Percentiles rank a stretch among this genome's conserved stretches.
Conservation (phyloP, 225 moss, liverwort and hornwort species). For the Neckera pumila region DNA sequence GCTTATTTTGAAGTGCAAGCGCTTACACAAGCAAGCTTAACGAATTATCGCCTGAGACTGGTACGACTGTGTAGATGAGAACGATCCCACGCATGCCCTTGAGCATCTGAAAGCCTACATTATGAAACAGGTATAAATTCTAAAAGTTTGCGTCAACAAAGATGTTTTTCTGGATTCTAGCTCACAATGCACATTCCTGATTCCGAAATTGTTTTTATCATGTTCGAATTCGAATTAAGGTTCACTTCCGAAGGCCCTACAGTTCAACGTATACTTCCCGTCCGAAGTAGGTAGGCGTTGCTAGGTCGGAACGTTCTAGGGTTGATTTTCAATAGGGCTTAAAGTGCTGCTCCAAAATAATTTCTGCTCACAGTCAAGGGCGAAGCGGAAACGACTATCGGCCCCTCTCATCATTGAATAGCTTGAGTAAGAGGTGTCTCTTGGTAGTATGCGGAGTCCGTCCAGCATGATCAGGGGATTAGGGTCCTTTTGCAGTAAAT, state of each 20-base stretch:
- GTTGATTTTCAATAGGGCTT: neutral
- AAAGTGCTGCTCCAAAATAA: accelerated
- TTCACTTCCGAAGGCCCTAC: neutral
- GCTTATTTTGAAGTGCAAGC: neutral
- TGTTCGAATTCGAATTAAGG: neutral
- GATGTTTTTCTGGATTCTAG: neutral
- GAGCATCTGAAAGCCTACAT: neutral
- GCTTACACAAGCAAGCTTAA: neutral
- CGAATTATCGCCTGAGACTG: no score
- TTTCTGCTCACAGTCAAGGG: neutral
- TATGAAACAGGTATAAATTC: neutral
- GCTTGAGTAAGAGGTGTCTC: accelerated
- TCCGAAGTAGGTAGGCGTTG: neutral
- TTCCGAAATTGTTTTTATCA: neutral
- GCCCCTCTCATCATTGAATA: neutral
- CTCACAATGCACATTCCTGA: neutral
- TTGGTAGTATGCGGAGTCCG: neutral
- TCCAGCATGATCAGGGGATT: neutral
- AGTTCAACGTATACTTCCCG: neutral
- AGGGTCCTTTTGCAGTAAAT: neutral
- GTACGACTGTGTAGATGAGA: neutral
- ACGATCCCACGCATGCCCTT: neutral
- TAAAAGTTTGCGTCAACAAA: neutral
- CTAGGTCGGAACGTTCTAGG: no score
- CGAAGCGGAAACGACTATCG: neutral